Conservation (phyloP, 345 rosid species). For the Melastoma malabathricum region DNA sequence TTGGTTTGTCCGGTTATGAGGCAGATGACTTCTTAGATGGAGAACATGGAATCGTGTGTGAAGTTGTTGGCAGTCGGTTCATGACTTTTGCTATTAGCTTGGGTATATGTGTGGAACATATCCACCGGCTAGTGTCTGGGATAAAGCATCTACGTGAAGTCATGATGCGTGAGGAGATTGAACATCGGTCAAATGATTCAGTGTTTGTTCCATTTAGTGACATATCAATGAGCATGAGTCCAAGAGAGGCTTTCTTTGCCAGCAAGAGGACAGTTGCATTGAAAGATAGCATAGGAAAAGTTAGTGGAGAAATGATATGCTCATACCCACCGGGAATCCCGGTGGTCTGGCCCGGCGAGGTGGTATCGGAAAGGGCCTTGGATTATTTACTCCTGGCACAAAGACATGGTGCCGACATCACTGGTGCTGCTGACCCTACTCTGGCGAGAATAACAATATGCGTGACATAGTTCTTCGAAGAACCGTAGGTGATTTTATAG, state of each 20-base stretch:
- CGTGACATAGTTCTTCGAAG: constrained; percentile 6
- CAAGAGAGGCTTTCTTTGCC: constrained; percentile 47
- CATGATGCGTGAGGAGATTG: background rate
- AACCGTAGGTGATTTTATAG: no score
- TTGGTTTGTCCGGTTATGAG: constrained; percentile 40
- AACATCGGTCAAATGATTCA: constrained; percentile 3
- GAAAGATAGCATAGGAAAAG: constrained; percentile 28
- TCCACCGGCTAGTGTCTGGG: constrained; percentile 28
- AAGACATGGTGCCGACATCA: constrained; percentile 23
- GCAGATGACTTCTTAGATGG: constrained; percentile 32
- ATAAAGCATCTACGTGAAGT: constrained; percentile 18
- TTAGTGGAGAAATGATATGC: constrained; percentile 46
- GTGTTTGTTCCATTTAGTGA: constrained; percentile 23
- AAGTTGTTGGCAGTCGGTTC: constrained; percentile 31
- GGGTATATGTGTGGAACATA: constrained; percentile 36
- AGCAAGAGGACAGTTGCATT: constrained; percentile 24
- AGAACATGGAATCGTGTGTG: constrained; percentile 26
- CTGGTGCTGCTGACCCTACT: constrained; percentile 41
- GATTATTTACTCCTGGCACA: constrained; percentile 25
- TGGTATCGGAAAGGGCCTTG: constrained; percentile 28
- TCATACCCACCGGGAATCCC: constrained; percentile 61
- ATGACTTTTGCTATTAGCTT: constrained; percentile 35
- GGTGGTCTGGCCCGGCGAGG: constrained; percentile 36
- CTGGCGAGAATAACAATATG: constrained; percentile 34
- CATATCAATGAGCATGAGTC: constrained; percentile 20